Evolutionary conservation across 345 rosid species (phyloP).

Genomic region (Camelina sativa): DNA sequence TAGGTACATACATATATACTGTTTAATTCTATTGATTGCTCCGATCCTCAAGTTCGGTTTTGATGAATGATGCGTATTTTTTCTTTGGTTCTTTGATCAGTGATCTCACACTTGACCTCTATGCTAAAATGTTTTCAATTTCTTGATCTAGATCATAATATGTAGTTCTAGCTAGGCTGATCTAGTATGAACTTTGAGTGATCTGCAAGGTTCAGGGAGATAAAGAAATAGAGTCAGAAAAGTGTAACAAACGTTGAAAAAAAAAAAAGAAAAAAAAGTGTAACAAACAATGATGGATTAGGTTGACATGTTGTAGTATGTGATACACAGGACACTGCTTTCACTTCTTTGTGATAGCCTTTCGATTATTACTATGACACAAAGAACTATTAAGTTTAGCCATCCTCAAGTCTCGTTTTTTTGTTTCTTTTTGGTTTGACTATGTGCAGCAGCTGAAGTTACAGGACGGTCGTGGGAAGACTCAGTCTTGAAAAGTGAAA

Average conservation of each 20-base stretch:
- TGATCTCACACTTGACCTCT: too few relatives aligned
- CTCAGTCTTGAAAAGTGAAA: slow-evolving; percentile 61
- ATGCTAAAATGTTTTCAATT: too few relatives aligned
- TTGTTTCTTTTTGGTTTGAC: too few relatives aligned
- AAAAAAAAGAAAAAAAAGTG: too few relatives aligned
- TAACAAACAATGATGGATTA: neutral
- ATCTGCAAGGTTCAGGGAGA: too few relatives aligned
- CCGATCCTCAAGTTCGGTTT: neutral
- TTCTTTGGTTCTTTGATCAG: neutral
- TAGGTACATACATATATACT: slow-evolving; percentile 45
- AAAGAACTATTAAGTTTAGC: neutral
- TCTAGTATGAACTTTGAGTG: too few relatives aligned
- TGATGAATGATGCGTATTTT: neutral
- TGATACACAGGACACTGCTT: slow-evolving; percentile 1
- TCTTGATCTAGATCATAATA: too few relatives aligned
- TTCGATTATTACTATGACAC: neutral
- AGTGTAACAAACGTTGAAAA: neutral
- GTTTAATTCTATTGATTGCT: neutral
- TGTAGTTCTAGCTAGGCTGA: too few relatives aligned
- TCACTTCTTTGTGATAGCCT: neutral
- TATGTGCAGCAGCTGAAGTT: slow-evolving; percentile 63
- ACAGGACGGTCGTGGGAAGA: slow-evolving; percentile 70
- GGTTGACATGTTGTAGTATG: neutral
- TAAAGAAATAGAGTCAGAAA: too few relatives aligned
- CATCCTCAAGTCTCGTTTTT: neutral